Evolutionary conservation across 306 rosid genomes (phyloP), one percentile per base, ranked within the genome.

Genomic region (Cyclanthera cordifolia): DNA sequence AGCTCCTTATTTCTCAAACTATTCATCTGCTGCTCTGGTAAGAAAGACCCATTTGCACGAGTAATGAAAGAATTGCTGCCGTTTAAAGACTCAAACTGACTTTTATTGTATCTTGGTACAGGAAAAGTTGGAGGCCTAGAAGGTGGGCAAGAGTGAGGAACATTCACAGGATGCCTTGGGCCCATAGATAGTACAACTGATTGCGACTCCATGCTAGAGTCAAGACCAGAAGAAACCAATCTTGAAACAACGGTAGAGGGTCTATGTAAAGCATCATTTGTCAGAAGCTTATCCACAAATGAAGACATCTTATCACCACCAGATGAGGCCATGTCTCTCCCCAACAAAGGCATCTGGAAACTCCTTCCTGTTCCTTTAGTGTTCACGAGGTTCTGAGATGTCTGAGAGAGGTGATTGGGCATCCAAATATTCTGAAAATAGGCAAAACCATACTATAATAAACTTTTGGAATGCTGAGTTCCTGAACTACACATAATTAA

Each of bases 341-440:
- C 25, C 52, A 32, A 27, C 50, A 17, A 17, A 37, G 79, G 79
- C 74, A 61, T 68, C 69, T 52, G 72, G 72, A 76, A 70, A 73
- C 68, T 78, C 72, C 85, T 77, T 54, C 65, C 85, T 32, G 66
- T 64, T 21, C 87, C 95, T 82, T 78, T 80, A 70, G 70, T 34
- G 67, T 76, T 73, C 46, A 74, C 50, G 20, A 54, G 59, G 58
- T 52, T 63, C 55, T 72, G 85, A 1, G 81, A 75, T 51, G 84
- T 48, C 53, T 75, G 83, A 53, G 87, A 59, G 21, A 67, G 74
- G 74, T 77, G 84, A 59, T 73, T 81, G 73, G 77, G 82, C 77
- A 75, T 81, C 95, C 95, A 77, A 25, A 77, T 66, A 67, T 87
- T 91, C 75, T 74, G 85, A 56, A 79, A 77, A 64, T 73, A 75